Evolutionary conservation across 129 eudicot species (phyloP).

Genomic region (Apium graveolens): DNA sequence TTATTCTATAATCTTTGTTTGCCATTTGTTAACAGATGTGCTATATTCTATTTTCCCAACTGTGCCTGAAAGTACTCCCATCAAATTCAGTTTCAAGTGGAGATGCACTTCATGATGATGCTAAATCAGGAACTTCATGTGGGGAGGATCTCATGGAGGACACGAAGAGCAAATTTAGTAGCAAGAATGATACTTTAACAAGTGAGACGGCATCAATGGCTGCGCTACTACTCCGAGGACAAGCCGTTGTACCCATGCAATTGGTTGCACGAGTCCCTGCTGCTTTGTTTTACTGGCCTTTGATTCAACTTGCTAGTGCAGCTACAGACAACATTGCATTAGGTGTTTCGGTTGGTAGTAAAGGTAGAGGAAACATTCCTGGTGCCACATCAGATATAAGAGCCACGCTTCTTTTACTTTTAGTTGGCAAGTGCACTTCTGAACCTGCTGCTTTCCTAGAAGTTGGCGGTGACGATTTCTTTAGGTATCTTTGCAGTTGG

Average conservation of each 20-base stretch:
- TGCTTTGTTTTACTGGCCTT: slow-evolving; percentile 91
- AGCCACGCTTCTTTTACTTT: slow-evolving; percentile 90
- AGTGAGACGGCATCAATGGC: slow-evolving; percentile 93
- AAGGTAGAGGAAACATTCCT: slow-evolving; percentile 94
- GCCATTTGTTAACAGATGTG: slow-evolving; percentile 63
- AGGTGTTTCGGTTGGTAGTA: slow-evolving; percentile 99
- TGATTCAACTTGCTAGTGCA: slow-evolving; percentile 94
- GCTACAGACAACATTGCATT: slow-evolving; percentile 97
- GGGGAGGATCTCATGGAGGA: slow-evolving; percentile 45
- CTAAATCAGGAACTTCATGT: slow-evolving; percentile 10
- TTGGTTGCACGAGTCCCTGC: slow-evolving; percentile 95
- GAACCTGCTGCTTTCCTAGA: slow-evolving; percentile 73
- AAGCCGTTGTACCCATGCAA: slow-evolving; percentile 94
- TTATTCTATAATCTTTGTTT: neutral
- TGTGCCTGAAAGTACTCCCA: slow-evolving; percentile 85
- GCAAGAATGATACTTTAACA: slow-evolving; percentile 25
- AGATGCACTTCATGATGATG: slow-evolving; percentile 38
- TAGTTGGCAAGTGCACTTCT: slow-evolving; percentile 93
- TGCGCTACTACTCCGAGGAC: slow-evolving; percentile 86
- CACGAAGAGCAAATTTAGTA: slow-evolving; percentile 33
- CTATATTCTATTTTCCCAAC: slow-evolving; percentile 83
- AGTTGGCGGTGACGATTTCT: slow-evolving; percentile 93
- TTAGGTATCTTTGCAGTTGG: slow-evolving; percentile 41
- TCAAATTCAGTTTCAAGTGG: slow-evolving; percentile 37
- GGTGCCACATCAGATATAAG: slow-evolving; percentile 98